phyloP scores from a whole-genome alignment of 805 yeast species.

The Candida chilensis region DNA sequence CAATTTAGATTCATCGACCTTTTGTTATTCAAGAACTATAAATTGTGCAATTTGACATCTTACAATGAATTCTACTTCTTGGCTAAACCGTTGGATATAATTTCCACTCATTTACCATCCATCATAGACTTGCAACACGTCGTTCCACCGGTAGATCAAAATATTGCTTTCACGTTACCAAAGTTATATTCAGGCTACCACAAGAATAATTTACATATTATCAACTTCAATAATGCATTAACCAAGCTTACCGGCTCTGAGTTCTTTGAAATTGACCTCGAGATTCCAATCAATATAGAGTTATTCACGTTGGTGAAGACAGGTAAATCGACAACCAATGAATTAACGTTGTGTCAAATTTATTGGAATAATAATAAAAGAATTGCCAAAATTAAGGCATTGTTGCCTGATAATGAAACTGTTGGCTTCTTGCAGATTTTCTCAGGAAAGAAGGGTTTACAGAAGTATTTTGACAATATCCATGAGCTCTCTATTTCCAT shows the following conservation, averaged over 20 bases:
- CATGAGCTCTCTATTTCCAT: slow-evolving; percentile 68
- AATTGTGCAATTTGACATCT: slow-evolving; percentile 18
- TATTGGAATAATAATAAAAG: slow-evolving; percentile 61
- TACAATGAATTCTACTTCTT: slow-evolving; percentile 63
- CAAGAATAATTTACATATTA: slow-evolving; percentile 44
- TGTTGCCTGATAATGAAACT: slow-evolving; percentile 58
- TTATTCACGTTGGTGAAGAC: slow-evolving; percentile 50
- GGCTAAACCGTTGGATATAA: slow-evolving; percentile 62
- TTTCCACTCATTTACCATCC: slow-evolving; percentile 83
- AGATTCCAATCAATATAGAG: slow-evolving; percentile 65
- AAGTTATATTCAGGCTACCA: slow-evolving; percentile 79
- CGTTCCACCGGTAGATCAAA: slow-evolving; percentile 73
- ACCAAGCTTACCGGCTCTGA: slow-evolving; percentile 70
- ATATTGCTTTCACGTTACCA: slow-evolving; percentile 74
- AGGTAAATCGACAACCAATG: slow-evolving; percentile 34
- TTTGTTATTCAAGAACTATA: slow-evolving; percentile 22
- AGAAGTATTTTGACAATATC: slow-evolving; percentile 43
- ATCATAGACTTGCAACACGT: slow-evolving; percentile 77
- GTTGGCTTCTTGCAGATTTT: slow-evolving; percentile 72
- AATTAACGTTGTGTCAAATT: slow-evolving; percentile 67
- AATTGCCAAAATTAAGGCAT: slow-evolving; percentile 70
- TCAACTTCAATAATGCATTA: slow-evolving; percentile 69
- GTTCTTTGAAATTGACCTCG: slow-evolving; percentile 67
- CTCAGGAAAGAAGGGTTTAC: slow-evolving; percentile 57
- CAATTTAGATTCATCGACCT: slow-evolving; percentile 72